Conservation (phyloP, 805 yeast genomes). For the Suhomyces sp. region DNA sequence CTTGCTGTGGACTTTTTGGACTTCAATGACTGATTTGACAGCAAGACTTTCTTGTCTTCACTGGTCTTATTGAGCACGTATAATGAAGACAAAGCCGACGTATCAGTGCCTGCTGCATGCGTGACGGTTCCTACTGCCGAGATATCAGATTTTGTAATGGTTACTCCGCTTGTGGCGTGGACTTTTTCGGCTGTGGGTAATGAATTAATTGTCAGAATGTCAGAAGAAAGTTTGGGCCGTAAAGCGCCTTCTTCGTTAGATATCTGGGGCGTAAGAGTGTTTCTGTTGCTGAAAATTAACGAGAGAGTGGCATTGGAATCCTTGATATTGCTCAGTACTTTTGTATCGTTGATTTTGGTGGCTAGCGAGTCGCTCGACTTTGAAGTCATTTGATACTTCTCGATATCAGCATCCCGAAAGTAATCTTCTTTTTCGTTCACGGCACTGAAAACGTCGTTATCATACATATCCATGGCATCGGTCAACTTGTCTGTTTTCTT, state of each 20-base stretch:
- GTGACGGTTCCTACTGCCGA: slow-evolving; percentile 39
- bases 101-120: slow-evolving; percentile 18
- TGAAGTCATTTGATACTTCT: slow-evolving; percentile 6
- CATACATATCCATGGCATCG: slow-evolving; percentile 69
- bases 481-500: slow-evolving; percentile 33
- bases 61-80: slow-evolving; percentile 33
- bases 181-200: neutral
- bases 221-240: neutral
- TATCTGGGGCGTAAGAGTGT: slow-evolving; percentile 9
- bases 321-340: slow-evolving; percentile 6
- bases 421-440: slow-evolving; percentile 10
- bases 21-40: slow-evolving; percentile 5
- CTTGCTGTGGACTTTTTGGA: slow-evolving; percentile 2
- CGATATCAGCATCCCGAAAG: slow-evolving; percentile 7
- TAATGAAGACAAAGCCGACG: slow-evolving; percentile 37
- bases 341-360: slow-evolving; percentile 17
- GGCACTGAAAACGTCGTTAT: slow-evolving; percentile 50
- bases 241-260: neutral
- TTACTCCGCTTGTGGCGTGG: slow-evolving; percentile 16
- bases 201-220: neutral
- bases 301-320: slow-evolving; percentile 25
- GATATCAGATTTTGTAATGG: slow-evolving; percentile 26
- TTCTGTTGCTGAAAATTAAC: slow-evolving; percentile 21
- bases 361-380: slow-evolving; percentile 16
- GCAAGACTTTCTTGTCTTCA: slow-evolving; percentile 15